phyloP scores from a whole-genome alignment of 2,329 filamentous ascomycete species.

The Calonectria naviculata region DNA sequence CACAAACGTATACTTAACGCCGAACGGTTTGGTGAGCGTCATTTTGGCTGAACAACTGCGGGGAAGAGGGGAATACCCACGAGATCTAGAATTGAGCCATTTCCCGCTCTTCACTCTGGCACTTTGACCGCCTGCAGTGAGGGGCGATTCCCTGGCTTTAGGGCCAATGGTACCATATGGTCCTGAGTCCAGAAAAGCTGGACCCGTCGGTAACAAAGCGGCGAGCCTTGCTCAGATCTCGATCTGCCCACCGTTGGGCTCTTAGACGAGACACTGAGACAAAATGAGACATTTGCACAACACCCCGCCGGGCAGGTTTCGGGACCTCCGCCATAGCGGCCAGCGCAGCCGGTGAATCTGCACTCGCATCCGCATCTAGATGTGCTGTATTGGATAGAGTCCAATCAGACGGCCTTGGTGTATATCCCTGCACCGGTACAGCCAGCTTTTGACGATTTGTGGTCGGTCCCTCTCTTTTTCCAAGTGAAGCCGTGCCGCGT shows the following conservation, averaged over 20 bases:
- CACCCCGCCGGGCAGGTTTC: background rate
- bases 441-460: background rate
- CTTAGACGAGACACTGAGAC: background rate
- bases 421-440: background rate
- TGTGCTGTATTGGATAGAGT: background rate
- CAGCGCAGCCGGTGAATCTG: background rate
- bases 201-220: background rate
- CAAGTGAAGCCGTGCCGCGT: background rate
- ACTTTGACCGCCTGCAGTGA: background rate
- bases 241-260: background rate
- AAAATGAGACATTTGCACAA: background rate
- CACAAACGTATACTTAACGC: background rate
- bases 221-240: background rate
- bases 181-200: background rate
- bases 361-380: background rate
- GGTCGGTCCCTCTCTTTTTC: background rate
- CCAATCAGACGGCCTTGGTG: background rate
- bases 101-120: background rate
- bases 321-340: background rate
- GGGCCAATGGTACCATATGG: background rate
- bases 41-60: constrained; percentile 4
- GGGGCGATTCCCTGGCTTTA: background rate
- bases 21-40: background rate
- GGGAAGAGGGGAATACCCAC: constrained; percentile 4
- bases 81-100: background rate